Conservation (phyloP, 2,329 filamentous ascomycete genomes). For the Macroventuria anomochaeta region DNA sequence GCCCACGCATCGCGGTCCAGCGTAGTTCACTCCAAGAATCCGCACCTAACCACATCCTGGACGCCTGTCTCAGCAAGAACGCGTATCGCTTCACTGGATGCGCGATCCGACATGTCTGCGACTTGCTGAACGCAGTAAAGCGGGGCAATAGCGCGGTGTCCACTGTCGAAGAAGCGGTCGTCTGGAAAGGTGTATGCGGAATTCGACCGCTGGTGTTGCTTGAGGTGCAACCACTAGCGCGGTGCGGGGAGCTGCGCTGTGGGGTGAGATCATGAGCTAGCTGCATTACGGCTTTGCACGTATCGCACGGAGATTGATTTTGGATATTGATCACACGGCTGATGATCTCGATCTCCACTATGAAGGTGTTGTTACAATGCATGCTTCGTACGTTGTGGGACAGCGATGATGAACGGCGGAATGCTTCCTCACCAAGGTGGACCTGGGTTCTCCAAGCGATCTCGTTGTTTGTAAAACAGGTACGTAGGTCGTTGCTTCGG, state of each 20-base stretch:
- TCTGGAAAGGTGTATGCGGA: slow-evolving; percentile 12
- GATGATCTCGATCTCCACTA: background rate
- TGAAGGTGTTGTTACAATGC: background rate
- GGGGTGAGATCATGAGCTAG: slow-evolving; percentile 7
- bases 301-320: slow-evolving; percentile 2
- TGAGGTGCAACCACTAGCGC: slow-evolving; percentile 6
- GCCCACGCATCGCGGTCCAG: slow-evolving; percentile 4
- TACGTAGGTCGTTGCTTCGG: background rate
- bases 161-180: background rate
- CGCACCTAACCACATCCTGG: slow-evolving; percentile 12
- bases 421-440: slow-evolving; percentile 7
- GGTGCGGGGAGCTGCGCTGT: slow-evolving; percentile 16
- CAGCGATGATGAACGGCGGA: background rate
- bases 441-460: background rate
- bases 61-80: slow-evolving; percentile 8
- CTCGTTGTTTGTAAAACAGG: background rate
- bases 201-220: slow-evolving; percentile 13
- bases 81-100: slow-evolving; percentile 10
- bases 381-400: slow-evolving; percentile 2
- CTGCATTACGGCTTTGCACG: background rate
- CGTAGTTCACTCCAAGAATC: slow-evolving; percentile 1
- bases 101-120: slow-evolving; percentile 7
- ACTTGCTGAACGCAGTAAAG: slow-evolving; percentile 12
- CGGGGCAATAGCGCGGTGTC: slow-evolving; percentile 7
- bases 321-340: background rate